A percentile compares a stretch with the other conserved stretches of the same genome.
Evolutionary conservation across 805 yeast species (phyloP).

Genomic region (Candida sonorensis): DNA sequence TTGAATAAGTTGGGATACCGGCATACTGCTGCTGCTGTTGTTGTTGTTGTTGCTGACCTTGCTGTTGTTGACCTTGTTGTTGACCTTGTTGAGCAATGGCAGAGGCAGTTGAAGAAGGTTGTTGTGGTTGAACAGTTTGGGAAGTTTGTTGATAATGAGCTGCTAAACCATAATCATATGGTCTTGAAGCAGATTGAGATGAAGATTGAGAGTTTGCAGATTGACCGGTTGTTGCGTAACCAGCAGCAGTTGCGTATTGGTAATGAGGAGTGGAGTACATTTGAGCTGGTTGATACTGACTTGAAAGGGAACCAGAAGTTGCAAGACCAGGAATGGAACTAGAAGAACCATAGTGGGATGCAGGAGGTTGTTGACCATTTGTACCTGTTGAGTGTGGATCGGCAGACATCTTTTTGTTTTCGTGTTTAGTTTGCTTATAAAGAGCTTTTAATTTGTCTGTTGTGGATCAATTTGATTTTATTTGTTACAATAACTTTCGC

Average conservation of each 20-base stretch:
- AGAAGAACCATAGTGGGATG: conserved; percentile 9
- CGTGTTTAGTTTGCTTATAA: background rate
- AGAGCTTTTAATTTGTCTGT: background rate
- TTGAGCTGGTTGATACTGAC: conserved; percentile 11
- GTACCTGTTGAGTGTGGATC: conserved; percentile 12
- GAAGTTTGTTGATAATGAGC: conserved; percentile 10
- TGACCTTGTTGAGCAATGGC: conserved; percentile 6
- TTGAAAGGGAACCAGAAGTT: conserved; percentile 8
- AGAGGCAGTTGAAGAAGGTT: too few relatives aligned
- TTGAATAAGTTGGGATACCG: conserved; percentile 10
- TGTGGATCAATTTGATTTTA: too few relatives aligned
- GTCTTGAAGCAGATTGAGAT: conserved; percentile 4
- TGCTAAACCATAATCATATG: conserved; percentile 14
- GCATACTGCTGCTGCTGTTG: conserved; percentile 6
- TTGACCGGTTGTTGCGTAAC: conserved; percentile 9
- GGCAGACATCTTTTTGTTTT: conserved; percentile 4
- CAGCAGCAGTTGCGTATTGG: conserved; percentile 14
- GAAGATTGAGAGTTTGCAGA: conserved; percentile 5
- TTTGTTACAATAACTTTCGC: too few relatives aligned
- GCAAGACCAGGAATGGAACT: conserved; percentile 8
- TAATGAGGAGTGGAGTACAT: conserved; percentile 16
- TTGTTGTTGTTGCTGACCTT: conserved; percentile 2
- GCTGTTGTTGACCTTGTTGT: conserved; percentile 1
- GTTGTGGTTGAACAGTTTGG: too few relatives aligned
- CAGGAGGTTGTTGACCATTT: conserved; percentile 7